Evolutionary conservation across 371 early-diverging fungal genomes (phyloP), one percentile per base, ranked within the genome.

Genomic region (Mucor sp.): DNA sequence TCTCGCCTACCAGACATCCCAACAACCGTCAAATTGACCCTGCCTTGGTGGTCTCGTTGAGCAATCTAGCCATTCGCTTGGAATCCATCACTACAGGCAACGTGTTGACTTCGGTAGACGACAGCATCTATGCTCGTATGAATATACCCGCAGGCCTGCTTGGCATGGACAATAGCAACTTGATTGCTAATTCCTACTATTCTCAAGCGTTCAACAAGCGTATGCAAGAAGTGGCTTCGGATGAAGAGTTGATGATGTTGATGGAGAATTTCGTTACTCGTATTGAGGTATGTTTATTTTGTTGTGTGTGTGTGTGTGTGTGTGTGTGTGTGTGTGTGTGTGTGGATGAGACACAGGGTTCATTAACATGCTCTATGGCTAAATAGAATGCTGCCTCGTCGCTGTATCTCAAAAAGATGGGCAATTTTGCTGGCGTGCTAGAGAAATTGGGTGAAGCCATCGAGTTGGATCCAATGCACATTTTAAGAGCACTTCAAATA

Each of bases 401-500:
- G 14, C 65, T 90, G 47, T 86, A 85, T 64, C 80, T 90, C 56
- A 74, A 83, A 50, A 84, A 87, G 63, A 70, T 86, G 25, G 86
- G 88, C 12, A 76, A 76, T 25, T 87, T 82, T 70, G 77, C 85
- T 17, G 64, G 75, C 23, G 87, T 85, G 9, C 74, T 88, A 35
- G 87, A 88, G 53, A 80, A 82, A 32, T 70, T 90, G 0, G 85
- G 89, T 23, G 81, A 85, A 47, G 85, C 85, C 4, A 76, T 85
- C 37, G 83, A 79, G 14, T 62, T 87, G 23, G 90, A 89, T 70
- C 82, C 86, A 3, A 67, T 76, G 47, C 84, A 87, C 62, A 87
- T 89, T 62, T 56, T 87, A 27, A 78, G 84, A 27, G 88, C 89
- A 1, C 70, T 88, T 68, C 88, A 87, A 73, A 87, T 87, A 78